Conservation (phyloP, 2,329 filamentous ascomycete genomes). For the Claviceps digitariae region DNA sequence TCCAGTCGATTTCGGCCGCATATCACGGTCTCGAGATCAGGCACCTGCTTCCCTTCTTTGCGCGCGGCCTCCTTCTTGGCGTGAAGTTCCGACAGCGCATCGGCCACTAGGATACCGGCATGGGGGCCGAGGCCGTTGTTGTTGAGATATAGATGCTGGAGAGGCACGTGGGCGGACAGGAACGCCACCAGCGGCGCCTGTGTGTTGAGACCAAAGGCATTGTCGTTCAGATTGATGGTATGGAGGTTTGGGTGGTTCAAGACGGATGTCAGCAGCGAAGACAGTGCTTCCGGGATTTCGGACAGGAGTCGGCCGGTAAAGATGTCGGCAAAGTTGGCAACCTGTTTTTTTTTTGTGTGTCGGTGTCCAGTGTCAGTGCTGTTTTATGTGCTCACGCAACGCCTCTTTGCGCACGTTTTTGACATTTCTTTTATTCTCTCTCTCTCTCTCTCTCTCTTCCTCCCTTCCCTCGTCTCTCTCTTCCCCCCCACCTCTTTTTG, state of each 20-base stretch:
- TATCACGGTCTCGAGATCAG: slow-evolving; percentile 87
- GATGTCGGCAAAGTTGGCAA: slow-evolving; percentile 90
- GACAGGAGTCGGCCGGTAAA: slow-evolving; percentile 88
- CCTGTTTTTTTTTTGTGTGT: slow-evolving; percentile 30
- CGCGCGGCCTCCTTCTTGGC: slow-evolving; percentile 69
- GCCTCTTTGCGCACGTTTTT: neutral
- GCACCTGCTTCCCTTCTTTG: slow-evolving; percentile 57
- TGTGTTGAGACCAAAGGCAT: slow-evolving; percentile 93
- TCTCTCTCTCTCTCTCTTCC: neutral
- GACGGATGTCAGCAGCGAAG: slow-evolving; percentile 71
- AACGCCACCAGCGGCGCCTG: slow-evolving; percentile 88
- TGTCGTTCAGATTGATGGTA: slow-evolving; percentile 93
- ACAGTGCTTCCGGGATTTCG: slow-evolving; percentile 86
- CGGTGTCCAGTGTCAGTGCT: neutral
- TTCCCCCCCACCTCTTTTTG: neutral
- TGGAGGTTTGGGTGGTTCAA: slow-evolving; percentile 75
- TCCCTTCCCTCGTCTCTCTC: neutral
- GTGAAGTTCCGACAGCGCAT: slow-evolving; percentile 73
- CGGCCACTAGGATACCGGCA: slow-evolving; percentile 76
- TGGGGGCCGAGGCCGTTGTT: slow-evolving; percentile 95
- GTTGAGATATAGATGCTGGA: slow-evolving; percentile 91
- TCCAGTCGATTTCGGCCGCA: slow-evolving; percentile 93
- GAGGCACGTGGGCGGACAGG: slow-evolving; percentile 72
- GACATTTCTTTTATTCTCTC: neutral
- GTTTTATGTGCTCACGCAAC: neutral